Evolutionary conservation across 768 basidiomycete genomes (phyloP).

Genomic region (Multifurca ochricompacta): DNA sequence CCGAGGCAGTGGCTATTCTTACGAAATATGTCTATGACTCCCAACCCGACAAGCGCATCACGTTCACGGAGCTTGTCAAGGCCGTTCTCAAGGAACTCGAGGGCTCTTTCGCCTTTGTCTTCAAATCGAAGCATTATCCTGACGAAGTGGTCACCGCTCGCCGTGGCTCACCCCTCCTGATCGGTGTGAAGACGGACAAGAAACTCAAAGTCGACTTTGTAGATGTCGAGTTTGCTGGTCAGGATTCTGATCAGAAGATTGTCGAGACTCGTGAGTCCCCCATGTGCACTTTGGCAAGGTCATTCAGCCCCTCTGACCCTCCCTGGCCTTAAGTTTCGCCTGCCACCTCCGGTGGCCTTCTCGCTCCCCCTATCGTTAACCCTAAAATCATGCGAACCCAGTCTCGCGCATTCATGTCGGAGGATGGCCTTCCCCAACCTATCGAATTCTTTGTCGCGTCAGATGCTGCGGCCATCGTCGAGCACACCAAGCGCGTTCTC

Average conservation of each 20-base stretch:
- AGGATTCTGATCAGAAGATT: slow-evolving; percentile 47
- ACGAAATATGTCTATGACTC: slow-evolving; percentile 95
- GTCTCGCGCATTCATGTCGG: slow-evolving; percentile 96
- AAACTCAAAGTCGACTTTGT: slow-evolving; percentile 99
- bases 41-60: slow-evolving; percentile 74
- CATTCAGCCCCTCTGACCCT: slow-evolving; percentile 29
- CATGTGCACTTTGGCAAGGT: background rate
- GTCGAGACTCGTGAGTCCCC: slow-evolving; percentile 35
- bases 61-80: slow-evolving; percentile 90
- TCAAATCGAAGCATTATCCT: slow-evolving; percentile 95
- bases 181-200: slow-evolving; percentile 99
- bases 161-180: slow-evolving; percentile 90
- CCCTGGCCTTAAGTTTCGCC: slow-evolving; percentile 27
- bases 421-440: slow-evolving; percentile 96
- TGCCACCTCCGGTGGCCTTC: slow-evolving; percentile 50
- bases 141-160: slow-evolving; percentile 94
- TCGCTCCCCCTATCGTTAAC: slow-evolving; percentile 56
- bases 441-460: slow-evolving; percentile 99
- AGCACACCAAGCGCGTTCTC: slow-evolving; percentile 97
- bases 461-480: slow-evolving; percentile 91
- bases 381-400: slow-evolving; percentile 88
- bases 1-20: slow-evolving; percentile 94
- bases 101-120: slow-evolving; percentile 98
- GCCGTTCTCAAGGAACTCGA: slow-evolving; percentile 95
- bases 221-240: slow-evolving; percentile 88